Conservation (phyloP, 1,284 basidiomycete species). For the Naganishia albida region DNA sequence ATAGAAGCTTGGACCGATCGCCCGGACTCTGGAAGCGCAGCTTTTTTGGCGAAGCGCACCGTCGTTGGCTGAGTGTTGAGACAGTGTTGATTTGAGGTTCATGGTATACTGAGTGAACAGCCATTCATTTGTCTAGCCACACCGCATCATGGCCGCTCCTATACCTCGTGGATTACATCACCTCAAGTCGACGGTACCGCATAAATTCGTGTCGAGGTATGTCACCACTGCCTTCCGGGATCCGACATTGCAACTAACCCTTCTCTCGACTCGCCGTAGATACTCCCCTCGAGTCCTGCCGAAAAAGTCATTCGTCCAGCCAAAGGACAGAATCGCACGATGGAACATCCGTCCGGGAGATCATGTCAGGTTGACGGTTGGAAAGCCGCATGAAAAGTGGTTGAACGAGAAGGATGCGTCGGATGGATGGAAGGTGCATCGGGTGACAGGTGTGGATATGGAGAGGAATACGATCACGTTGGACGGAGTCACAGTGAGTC, state of each 20-base stretch:
- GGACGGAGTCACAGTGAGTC: constrained; percentile 46
- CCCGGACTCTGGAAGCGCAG: constrained; percentile 4
- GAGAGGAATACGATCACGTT: constrained; percentile 46
- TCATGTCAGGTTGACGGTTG: constrained; percentile 47
- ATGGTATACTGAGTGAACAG: too few relatives aligned
- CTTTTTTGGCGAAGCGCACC: constrained; percentile 22
- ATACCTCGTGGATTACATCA: constrained; percentile 42
- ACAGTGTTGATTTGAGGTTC: not conserved
- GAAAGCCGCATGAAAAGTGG: constrained; percentile 46
- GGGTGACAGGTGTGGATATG: constrained; percentile 46
- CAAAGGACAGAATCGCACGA: constrained; percentile 42
- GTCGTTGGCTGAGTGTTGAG: not conserved
- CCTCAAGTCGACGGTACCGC: constrained; percentile 36
- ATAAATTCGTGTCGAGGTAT: constrained; percentile 38
- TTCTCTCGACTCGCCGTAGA: constrained; percentile 25
- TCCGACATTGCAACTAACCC: not conserved
- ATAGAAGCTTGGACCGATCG: not conserved
- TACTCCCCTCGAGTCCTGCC: constrained; percentile 43
- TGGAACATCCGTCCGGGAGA: constrained; percentile 52
- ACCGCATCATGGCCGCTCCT: constrained; percentile 21
- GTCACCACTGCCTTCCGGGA: constrained; percentile 1
- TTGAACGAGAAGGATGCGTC: constrained; percentile 40
- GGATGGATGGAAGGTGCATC: constrained; percentile 46
- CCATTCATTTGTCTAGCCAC: not conserved
- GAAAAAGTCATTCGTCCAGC: constrained; percentile 42